Base-by-base conservation (phyloP, 225 moss, liverwort and hornwort genomes). In the Rhytidiadelphus loreus region DNA sequence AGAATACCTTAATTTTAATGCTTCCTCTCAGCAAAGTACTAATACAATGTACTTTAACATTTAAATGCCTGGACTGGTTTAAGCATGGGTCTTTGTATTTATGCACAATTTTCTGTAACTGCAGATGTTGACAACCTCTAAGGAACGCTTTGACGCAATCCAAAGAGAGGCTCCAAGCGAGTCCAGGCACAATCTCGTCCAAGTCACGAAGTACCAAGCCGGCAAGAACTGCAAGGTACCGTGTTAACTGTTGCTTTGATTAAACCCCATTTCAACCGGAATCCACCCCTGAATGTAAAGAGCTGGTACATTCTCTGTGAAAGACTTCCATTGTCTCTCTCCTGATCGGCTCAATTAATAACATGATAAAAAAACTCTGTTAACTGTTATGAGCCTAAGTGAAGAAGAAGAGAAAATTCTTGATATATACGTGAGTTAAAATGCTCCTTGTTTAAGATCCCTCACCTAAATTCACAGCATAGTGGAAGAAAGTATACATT, bases 221-320 rank as follows among this genome's bases (percentile, higher is more conserved):
- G 95, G 95, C 78, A 92, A 90, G 87, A 93, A 95, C 86, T 95
- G 95, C 94, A 94, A 95, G 95, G 95, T 95, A 90, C 4, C 16
- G 33, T 43, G 50, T 43, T 56, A 35, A 53, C 8, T 57, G 7
- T 73, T 77, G 29, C 44, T 30, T 50, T 39, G 9, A 8, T 21
- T 26, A 12, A 41, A 18, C 53, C 84, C 22, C n/a, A 66, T n/a
- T 68, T 83, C 65, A 39, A n/a, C 83, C 20, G 29, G 20, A 55
- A n/a, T 65, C 14, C 29, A 18, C 19, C 23, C 19, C 6, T 37
- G 64, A 50, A 50, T 63, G 48, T 12, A 14, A 59, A 33, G 16
- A 39, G 5, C 15, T 33, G 16, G 50, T 24, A 63, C 33, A 61
- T 61, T 61, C 44, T 81, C 37, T 44, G 21, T 33, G 9, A 43